Base-by-base conservation (phyloP, 2,329 filamentous ascomycete species). In the Microdochium paspali region DNA sequence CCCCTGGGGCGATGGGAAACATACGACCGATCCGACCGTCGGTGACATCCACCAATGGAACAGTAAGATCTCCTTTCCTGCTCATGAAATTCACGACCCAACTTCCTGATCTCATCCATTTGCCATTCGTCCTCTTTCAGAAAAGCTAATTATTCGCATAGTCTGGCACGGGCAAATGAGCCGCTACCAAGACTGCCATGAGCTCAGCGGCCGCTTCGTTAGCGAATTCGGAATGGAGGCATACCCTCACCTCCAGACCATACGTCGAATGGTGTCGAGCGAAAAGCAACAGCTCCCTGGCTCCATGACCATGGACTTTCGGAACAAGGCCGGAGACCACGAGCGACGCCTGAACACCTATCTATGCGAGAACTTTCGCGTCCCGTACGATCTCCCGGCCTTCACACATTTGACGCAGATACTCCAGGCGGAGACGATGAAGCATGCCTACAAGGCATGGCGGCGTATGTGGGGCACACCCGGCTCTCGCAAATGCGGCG, bases 1-100 rank as follows among this genome's bases (percentile, higher is more conserved):
- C 24, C 87, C 85, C 46, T 89, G 82, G 71, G 83, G 84, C 24
- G 77, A 80, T 50, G 84, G 84, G 1, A 76, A 81, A 53, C 72
- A 71, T 48, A 82, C 80, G 0, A 76, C 75, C 0, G 84, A 90
- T 61, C 72, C 79, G 4, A 88, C 80, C 0, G 76, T 87, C 18
- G 86, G 86, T 31, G 86, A 90, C 60, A 79, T 90, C 62, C 86
- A 90, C 63, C 84, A 90, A 61, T 91, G 87, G 87, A 86, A 89
- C 58, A 76, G 60, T 63, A 56, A 53, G 59, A 55, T 13, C 7
- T 28, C 13, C 15, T 18, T 4, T 24, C 7, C 43, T 28, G 13
- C 20, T 39, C 44, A 31, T 12, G 15, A 10, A 10, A 15, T 24
- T 26, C 18, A 20, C 13, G 2, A 9, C 32, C 9, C 42, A 13